A percentile compares a stretch with the other conserved stretches of the same genome.
phyloP scores from a whole-genome alignment of 768 basidiomycete species.

The Russula vinacea region DNA sequence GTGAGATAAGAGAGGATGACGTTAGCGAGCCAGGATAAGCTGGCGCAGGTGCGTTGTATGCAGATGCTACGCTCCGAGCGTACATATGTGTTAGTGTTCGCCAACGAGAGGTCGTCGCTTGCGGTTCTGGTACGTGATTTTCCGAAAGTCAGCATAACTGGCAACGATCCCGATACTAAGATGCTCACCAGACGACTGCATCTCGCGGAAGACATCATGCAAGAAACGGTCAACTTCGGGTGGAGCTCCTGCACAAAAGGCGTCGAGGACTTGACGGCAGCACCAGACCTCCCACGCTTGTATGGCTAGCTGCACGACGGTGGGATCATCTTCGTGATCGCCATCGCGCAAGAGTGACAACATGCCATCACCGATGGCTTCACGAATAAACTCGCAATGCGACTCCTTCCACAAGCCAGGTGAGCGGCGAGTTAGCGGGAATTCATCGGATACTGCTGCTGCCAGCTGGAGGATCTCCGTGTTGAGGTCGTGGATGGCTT shows the following conservation, averaged over 20 bases:
- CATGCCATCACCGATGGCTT: constrained; percentile 35
- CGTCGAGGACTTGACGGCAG: constrained; percentile 35
- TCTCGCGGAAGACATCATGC: constrained; percentile 34
- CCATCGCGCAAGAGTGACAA: constrained; percentile 34
- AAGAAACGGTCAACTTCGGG: constrained; percentile 36
- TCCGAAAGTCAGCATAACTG: background rate
- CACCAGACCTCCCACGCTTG: constrained; percentile 41
- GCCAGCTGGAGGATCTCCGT: constrained; percentile 39
- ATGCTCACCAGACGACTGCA: constrained; percentile 36
- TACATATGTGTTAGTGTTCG: constrained; percentile 38
- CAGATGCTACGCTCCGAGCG: constrained; percentile 30
- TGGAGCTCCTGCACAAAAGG: constrained; percentile 38
- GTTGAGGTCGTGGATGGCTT: constrained; percentile 38
- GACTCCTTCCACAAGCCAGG: constrained; percentile 31
- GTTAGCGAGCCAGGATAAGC: constrained; percentile 30
- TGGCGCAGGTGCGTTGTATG: constrained; percentile 30
- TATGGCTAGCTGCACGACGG: constrained; percentile 39
- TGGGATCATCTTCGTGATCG: constrained; percentile 37
- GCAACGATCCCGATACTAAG: background rate
- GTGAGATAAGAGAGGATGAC: constrained; percentile 28
- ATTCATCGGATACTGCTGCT: constrained; percentile 37
- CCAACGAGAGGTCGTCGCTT: constrained; percentile 40
- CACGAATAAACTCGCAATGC: constrained; percentile 34
- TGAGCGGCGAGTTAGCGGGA: constrained; percentile 32
- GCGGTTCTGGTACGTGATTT: constrained; percentile 34